Evolutionary conservation across 257 asterid species (phyloP).

Genomic region (Rehmannia glutinosa): DNA sequence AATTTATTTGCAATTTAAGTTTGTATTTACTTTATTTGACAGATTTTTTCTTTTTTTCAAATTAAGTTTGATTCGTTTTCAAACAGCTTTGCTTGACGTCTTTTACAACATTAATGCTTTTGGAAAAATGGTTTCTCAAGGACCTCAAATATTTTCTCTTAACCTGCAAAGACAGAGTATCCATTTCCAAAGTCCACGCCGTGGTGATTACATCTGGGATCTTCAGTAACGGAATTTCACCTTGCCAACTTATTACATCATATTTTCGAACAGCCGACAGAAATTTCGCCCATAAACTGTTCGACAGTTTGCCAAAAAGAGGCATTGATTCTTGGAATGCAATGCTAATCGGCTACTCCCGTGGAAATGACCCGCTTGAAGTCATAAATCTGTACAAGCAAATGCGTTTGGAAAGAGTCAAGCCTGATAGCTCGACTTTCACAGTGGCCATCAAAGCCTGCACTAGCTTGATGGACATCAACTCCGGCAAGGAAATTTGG

Average conservation of each 20-base stretch:
- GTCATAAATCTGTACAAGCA: slow-evolving; percentile 37
- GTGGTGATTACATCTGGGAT: slow-evolving; percentile 49
- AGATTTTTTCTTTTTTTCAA: too few relatives aligned
- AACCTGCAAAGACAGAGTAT: slow-evolving; percentile 31
- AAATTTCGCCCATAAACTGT: slow-evolving; percentile 45
- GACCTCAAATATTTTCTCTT: slow-evolving; percentile 33
- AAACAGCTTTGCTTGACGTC: not conserved
- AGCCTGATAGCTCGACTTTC: slow-evolving; percentile 85
- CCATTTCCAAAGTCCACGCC: slow-evolving; percentile 54
- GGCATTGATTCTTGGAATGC: slow-evolving; percentile 67
- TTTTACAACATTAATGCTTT: slow-evolving; percentile 27
- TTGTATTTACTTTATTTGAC: too few relatives aligned
- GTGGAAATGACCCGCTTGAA: slow-evolving; percentile 28
- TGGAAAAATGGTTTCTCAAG: slow-evolving; percentile 34
- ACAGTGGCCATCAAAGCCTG: slow-evolving; percentile 77
- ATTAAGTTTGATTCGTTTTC: too few relatives aligned
- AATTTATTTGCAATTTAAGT: too few relatives aligned
- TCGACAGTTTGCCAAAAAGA: slow-evolving; percentile 52
- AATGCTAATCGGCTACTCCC: slow-evolving; percentile 48
- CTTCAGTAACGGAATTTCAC: slow-evolving; percentile 23
- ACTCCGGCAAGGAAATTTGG: slow-evolving; percentile 52
- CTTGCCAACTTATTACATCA: slow-evolving; percentile 41
- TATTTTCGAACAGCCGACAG: slow-evolving; percentile 40
- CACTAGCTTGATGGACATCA: slow-evolving; percentile 45
- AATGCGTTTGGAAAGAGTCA: slow-evolving; percentile 36